Evolutionary conservation across 2,329 filamentous ascomycete genomes (phyloP).

Genomic region (Rhynchosporium graminicola): DNA sequence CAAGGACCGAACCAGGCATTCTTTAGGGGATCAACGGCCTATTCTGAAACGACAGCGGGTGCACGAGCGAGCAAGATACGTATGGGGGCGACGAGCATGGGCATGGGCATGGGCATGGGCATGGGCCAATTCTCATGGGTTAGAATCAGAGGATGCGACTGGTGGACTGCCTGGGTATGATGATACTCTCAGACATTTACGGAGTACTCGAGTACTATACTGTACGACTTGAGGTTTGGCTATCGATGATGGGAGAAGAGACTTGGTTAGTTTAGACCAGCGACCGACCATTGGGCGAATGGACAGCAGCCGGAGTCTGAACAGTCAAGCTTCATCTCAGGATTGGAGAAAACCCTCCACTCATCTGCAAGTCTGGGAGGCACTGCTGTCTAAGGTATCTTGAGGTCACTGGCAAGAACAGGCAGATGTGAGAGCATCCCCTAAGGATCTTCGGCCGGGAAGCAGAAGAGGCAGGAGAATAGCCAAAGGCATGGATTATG

Average conservation of each 20-base stretch:
- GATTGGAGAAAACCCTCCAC: no score
- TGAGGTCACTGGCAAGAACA: no score
- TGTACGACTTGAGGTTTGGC: background rate
- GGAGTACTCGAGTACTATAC: no score
- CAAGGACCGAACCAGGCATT: background rate
- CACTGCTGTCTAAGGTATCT: background rate
- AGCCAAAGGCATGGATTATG: background rate
- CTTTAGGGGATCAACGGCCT: conserved; percentile 2
- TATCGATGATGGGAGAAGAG: conserved; percentile 1
- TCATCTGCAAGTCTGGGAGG: no score
- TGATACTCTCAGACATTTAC: no score
- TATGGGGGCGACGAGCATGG: background rate
- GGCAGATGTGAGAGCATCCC: no score
- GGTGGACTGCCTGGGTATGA: no score
- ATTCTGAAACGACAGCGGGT: conserved; percentile 21
- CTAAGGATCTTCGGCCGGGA: background rate
- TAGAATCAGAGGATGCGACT: background rate
- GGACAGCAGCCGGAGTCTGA: background rate
- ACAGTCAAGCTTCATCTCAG: background rate
- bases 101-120: background rate
- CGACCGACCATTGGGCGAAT: background rate
- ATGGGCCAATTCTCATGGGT: background rate
- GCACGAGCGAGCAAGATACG: conserved; percentile 1
- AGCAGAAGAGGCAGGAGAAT: background rate
- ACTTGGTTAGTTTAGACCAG: background rate